Evolutionary conservation across 768 basidiomycete genomes (phyloP), one percentile per base, ranked within the genome.

Genomic region (Naganishia vaughanmartiniae): DNA sequence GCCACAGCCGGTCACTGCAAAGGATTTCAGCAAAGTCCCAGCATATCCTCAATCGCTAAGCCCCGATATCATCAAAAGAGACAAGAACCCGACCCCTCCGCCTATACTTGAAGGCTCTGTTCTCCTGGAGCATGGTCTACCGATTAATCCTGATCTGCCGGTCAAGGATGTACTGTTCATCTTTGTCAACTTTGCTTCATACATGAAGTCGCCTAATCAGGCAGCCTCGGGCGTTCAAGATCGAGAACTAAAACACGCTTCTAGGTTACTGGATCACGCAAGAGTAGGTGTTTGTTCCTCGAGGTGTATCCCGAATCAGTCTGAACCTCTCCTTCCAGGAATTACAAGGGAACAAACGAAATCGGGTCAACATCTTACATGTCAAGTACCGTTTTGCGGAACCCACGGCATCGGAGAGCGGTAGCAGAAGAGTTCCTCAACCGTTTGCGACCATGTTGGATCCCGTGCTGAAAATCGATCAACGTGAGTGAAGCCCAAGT

Each of bases 321-420:
- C 21, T 42, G 48, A 48, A 7, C 15, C 19, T 42, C 48, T 19
- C 14, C 34, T 26, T 42, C 12, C 65, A 78, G 79, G 46, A 56
- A 15, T 67, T 80, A 19, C 67, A 70, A 17, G 54, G 65, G 31
- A 70, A 78, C 24, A 74, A 74, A 2, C 42, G 70, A 12, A 58
- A 72, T 15, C 76, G 79, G 34, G 77, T 79, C 4, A 73, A 77
- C 53, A 68, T 78, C 58, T 66, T 79, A 10, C 80, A 81, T 60
- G 65, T 81, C 45, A 81, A 81, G 70, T 81, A 81, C 54, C 70
- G 80, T 26, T 81, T 79, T 51, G 74, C 76, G 54, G 71, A 70
- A 7, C 69, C 73, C 31, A 66, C 72, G 21, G 42, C 46, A 19
- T 66, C 72, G 7, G 53, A 72, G 14, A 45, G 28, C n/a, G n/a